Evolutionary conservation across 2,329 filamentous ascomycete genomes (phyloP), one percentile per base, ranked within the genome.

Genomic region (Aspergillus transmontanensis): DNA sequence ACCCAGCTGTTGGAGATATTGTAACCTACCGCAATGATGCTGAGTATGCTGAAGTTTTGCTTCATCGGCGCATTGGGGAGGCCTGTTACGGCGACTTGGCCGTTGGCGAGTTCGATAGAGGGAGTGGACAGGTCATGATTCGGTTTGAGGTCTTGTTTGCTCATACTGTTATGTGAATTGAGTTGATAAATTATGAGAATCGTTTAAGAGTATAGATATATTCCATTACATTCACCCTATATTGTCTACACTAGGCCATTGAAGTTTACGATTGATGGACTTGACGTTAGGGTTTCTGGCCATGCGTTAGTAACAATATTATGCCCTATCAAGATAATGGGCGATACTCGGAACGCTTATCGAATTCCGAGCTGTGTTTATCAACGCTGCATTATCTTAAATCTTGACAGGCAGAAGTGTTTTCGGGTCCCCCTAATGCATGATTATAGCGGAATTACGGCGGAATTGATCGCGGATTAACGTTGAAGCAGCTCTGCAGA

Each of bases 1-100:
- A 71, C 62, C 69, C 69, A 71, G 59, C 69, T 71, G 59, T 70
- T 71, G 21, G 68, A 66, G 43, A 70, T 71, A 45, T 71, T 71
- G 60, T 71, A 71, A 1, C 68, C 69, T 32, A 70, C 63, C 23
- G 69, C 66, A 54, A 71, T 65, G 41, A 71, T 71, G 57, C 64
- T 70, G 53, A 71, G 46, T 43, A 71, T 68, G 53, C 64, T 66
- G 60, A 71, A 70, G 34, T 69, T 68, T n/a, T 68, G 69, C 50
- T 67, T 69, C 65, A 70, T 63, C 41, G 68, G 66, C 63, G 65
- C 65, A 39, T 63, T 59, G 10, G 63, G 61, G 30, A 67, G 58
- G 59, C 67, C 66, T 19, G 63, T 62, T 41, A 68, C 54, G 55
- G 60, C 59, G 19, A 71, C 59, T 36, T 71, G 68, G 60, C 68